Evolutionary conservation across 2,329 filamentous ascomycete genomes (phyloP).

Genomic region (Fusarium sp.): DNA sequence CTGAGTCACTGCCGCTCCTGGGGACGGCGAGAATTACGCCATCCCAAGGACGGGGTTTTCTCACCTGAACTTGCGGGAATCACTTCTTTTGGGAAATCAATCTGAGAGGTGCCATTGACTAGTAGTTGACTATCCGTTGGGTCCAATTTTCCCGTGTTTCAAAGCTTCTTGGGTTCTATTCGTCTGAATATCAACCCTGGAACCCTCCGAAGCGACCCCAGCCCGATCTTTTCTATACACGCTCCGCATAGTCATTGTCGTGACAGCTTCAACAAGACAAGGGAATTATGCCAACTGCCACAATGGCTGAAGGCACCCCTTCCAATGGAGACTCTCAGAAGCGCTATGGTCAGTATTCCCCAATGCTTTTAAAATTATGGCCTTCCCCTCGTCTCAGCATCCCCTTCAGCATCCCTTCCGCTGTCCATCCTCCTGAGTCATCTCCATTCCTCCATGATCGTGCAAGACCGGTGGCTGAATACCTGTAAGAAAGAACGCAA

Average conservation of each 20-base stretch:
- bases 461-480: conserved; percentile 71
- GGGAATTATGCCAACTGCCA: conserved; percentile 33
- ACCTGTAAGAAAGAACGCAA: conserved; percentile 75
- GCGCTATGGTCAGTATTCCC: conserved; percentile 52
- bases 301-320: conserved; percentile 46
- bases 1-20: conserved; percentile 41
- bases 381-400: not conserved
- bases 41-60: conserved; percentile 45
- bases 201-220: conserved; percentile 22
- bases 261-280: conserved; percentile 10
- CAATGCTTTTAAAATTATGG: not conserved
- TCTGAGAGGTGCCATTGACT: conserved; percentile 25
- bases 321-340: conserved; percentile 37
- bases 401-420: not conserved
- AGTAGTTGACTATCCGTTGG: conserved; percentile 25
- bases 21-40: conserved; percentile 49
- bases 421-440: not conserved
- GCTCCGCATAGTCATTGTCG: conserved; percentile 17
- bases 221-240: conserved; percentile 29
- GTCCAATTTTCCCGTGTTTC: conserved; percentile 32
- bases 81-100: conserved; percentile 37
- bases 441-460: conserved; percentile 2
- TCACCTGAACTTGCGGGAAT: conserved; percentile 36
- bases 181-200: conserved; percentile 28
- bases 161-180: conserved; percentile 16